Evolutionary conservation across 371 early-diverging fungal genomes (phyloP), one percentile per base, ranked within the genome.

Genomic region (Haplosporangium sp.): DNA sequence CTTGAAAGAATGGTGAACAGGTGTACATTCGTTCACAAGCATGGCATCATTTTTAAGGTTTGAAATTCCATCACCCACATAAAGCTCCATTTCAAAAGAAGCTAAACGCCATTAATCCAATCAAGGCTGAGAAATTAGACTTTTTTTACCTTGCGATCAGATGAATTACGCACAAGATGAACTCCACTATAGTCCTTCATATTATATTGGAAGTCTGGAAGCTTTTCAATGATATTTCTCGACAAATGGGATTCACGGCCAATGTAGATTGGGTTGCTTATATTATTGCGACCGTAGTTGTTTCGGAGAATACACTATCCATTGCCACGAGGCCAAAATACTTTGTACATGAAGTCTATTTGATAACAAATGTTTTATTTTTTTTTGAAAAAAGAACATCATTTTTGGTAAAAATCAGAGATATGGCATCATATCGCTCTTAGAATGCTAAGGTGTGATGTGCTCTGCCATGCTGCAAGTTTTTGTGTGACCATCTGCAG

Each of bases 351-450:
- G 6, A 50, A 50, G 50, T n/a, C 17, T 50, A 6, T 15, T 11
- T 15, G n/a, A n/a, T 15, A 35, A 34, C 55, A 15, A 9, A 8
- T 55, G 10, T 10, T 9, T 34, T 3, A 55, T 34, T 55, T 55
- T 55, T 7, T 3, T 34, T 2, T 34, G 55, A 45, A 45, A 44
- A 38, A n/a, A 10, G 27, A 61, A 27, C 27, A 27, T 27, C 27
- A 27, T 27, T 27, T 27, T 27, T 27, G 27, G 27, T 27, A 34
- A 65, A 61, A 45, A 34, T 39, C 47, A 50, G 72, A 72, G 72
- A 72, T 72, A 65, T 72, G 72, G 66, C 72, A 72, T 66, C 72
- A 72, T 72, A 64, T 71, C 72, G 72, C 72, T 72, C 72, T 55
- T 61, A 53, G 40, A 59, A 63, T 56, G 65, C 65, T 40, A 20